phyloP scores from a whole-genome alignment of 371 early-diverging fungal genomes.

The Gilbertella persicaria region DNA sequence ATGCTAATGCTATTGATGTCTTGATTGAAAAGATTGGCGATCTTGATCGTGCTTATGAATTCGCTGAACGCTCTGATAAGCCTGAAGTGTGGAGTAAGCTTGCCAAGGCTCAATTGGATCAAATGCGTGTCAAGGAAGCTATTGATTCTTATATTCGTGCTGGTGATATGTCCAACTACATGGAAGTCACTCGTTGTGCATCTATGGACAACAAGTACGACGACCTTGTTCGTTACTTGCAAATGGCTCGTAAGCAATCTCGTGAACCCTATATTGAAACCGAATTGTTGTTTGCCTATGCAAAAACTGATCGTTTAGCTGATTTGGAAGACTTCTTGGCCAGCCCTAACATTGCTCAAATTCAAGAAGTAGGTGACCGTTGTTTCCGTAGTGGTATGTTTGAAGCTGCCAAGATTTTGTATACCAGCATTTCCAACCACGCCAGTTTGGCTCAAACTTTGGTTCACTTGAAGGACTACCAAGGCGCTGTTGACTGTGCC shows the following conservation, averaged over 20 bases:
- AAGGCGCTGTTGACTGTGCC: slow-evolving; percentile 96
- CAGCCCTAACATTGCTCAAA: slow-evolving; percentile 91
- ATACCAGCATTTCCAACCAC: slow-evolving; percentile 94
- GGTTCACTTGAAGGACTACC: slow-evolving; percentile 92
- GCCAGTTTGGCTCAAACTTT: slow-evolving; percentile 93
- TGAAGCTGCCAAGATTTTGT: slow-evolving; percentile 93
- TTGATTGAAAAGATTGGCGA: slow-evolving; percentile 90
- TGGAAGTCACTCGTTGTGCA: slow-evolving; percentile 85
- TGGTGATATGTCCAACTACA: slow-evolving; percentile 87
- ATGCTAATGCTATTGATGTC: slow-evolving; percentile 85
- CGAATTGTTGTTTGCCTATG: slow-evolving; percentile 92
- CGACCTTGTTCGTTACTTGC: slow-evolving; percentile 89
- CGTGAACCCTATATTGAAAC: slow-evolving; percentile 94
- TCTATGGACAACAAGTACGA: slow-evolving; percentile 84
- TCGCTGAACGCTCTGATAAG: slow-evolving; percentile 88
- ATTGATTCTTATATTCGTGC: slow-evolving; percentile 96
- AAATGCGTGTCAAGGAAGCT: slow-evolving; percentile 89
- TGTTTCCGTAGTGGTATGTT: slow-evolving; percentile 91
- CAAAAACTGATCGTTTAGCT: slow-evolving; percentile 87
- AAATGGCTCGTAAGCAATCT: slow-evolving; percentile 90
- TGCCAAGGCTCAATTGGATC: slow-evolving; percentile 92
- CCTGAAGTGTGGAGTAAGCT: slow-evolving; percentile 94
- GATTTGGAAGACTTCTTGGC: slow-evolving; percentile 94
- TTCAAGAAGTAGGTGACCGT: slow-evolving; percentile 92
- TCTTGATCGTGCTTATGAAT: slow-evolving; percentile 95